Base-by-base conservation (phyloP, 176 grass and related monocot genomes). In the Paspalum notatum region DNA sequence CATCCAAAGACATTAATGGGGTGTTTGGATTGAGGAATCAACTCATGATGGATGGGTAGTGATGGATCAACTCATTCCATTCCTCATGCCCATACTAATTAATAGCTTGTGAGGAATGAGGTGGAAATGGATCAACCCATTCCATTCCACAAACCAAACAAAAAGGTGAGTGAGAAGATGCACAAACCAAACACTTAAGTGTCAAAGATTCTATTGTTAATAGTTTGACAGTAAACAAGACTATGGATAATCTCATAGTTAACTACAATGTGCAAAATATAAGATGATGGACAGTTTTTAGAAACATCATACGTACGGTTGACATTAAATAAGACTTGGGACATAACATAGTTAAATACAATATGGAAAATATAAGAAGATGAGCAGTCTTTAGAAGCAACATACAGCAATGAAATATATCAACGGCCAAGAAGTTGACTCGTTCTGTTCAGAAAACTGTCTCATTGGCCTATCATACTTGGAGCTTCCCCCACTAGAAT, bases 391-490 rank as follows among this genome's bases (percentile, higher is more conserved):
- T 55, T 38, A 60, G 20, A 60, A 82, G 78, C 37, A 76, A 89
- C 86, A 77, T 95, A 95, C 96, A 20, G 76, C 82, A 43, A 87
- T 72, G 72, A 88, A 99, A 84, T 85, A 68, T 84, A 72, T 86
- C 85, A 89, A 82, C 59, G 85, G 83, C 73, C 4, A 78, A 16
- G 82, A 66, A 86, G 50, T 76, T 43, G 89, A 83, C 57, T 79
- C 66, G 1, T 80, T 74, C 82, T 99, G 75, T 79, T 91, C 88
- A 60, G 63, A 72, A 89, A 89, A 77, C 21, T 88, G 86, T 86
- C 79, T 91, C 75, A 85, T 65, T 42, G 94, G 77, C 37, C 69
- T 95, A 53, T 84, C 50, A 76, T 79, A 71, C 76, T 84, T 79
- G 39, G 79, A 63, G 64, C 72, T 72, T 84, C 84, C 78, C 83